Evolutionary conservation across 192 early-diverging fungal species (phyloP).

Genomic region (Chytriomyces confervae): DNA sequence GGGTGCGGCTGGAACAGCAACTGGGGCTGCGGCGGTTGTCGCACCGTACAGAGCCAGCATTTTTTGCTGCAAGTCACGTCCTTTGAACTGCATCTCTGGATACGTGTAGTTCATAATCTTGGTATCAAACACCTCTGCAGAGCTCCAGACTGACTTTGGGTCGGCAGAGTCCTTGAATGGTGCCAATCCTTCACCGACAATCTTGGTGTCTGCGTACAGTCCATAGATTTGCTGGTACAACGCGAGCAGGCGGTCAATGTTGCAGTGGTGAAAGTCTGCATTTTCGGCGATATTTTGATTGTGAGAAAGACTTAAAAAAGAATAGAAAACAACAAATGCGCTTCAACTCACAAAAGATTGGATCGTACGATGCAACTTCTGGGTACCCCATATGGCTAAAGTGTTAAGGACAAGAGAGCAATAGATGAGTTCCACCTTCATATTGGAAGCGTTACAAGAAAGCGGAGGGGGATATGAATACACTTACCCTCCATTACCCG

Average conservation of each 20-base stretch:
- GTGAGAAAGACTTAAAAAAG: no score
- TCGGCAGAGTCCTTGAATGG: neutral
- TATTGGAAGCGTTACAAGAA: no score
- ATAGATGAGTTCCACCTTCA: no score
- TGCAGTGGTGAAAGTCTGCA: slow-evolving; percentile 25
- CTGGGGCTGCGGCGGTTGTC: neutral
- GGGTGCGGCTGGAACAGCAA: neutral
- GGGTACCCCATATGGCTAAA: slow-evolving; percentile 16
- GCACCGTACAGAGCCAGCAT: neutral
- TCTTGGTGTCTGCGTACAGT: neutral
- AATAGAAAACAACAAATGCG: no score
- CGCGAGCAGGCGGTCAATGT: slow-evolving; percentile 24
- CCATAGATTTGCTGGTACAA: slow-evolving; percentile 6
- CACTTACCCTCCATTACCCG: slow-evolving; percentile 1
- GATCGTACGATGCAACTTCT: slow-evolving; percentile 22
- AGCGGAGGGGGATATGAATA: no score
- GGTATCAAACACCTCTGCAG: neutral
- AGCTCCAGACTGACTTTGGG: neutral
- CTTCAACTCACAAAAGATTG: slow-evolving; percentile 6
- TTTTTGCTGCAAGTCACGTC: slow-evolving; percentile 3
- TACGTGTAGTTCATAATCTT: slow-evolving; percentile 1
- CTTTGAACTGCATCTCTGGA: neutral
- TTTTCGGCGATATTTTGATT: no score
- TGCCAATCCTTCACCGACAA: neutral
- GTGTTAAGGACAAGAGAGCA: no score